These are phyloP conservation scores for Beta lomatogona DNA, from an alignment of 179 eudicot genomes.

Conservation along the genomic window DNA sequence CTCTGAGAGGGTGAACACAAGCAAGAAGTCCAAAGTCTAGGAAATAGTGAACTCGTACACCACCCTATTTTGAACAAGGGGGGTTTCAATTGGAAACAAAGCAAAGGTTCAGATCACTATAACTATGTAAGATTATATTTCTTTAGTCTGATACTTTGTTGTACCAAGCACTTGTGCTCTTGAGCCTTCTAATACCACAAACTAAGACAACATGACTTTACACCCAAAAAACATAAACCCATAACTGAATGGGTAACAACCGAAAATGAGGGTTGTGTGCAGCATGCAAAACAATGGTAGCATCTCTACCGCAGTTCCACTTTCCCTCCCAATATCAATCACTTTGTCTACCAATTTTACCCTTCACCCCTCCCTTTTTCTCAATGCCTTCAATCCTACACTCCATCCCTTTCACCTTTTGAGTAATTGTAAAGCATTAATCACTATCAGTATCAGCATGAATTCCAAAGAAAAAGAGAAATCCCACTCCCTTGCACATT, in stretches of 20 bases:
- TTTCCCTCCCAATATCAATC: neutral
- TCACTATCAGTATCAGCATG: neutral
- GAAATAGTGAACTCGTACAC: neutral
- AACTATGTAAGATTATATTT: neutral
- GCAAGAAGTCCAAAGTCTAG: neutral
- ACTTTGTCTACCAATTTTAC: neutral
- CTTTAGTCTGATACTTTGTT: neutral
- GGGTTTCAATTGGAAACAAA: neutral
- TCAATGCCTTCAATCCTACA: neutral
- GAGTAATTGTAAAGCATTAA: neutral
- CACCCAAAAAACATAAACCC: neutral
- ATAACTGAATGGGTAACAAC: neutral
- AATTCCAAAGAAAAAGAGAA: neutral
- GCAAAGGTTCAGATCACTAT: neutral
- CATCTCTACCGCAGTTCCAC: too few relatives aligned
- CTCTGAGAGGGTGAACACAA: slow-evolving; percentile 2
- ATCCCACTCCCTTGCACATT: slow-evolving; percentile 9
- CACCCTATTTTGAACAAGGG: neutral
- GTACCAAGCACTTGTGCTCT: slow-evolving; percentile 1
- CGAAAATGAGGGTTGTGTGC: neutral
- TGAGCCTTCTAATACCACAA: neutral
- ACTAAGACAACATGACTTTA: neutral
- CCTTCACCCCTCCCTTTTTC: neutral
- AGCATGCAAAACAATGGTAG: neutral
- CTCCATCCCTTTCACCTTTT: neutral